Evolutionary conservation across 139 green algal genomes (phyloP).

Genomic region (Trebouxia sp.): DNA sequence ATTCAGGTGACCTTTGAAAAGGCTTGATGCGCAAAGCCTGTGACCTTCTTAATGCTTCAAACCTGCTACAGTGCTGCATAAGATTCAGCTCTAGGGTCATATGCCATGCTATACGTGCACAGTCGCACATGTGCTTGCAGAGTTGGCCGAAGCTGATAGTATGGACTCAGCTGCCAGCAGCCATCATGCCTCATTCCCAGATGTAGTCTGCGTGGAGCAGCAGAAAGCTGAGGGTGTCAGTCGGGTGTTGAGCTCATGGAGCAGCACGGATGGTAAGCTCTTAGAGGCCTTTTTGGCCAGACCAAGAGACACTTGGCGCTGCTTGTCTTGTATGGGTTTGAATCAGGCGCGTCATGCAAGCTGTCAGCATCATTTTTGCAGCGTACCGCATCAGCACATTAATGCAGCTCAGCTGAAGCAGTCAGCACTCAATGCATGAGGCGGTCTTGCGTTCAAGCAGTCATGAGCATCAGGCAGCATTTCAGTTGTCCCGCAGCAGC

Average conservation of each 20-base stretch:
- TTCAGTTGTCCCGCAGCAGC: too few relatives aligned
- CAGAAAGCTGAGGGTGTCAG: slow-evolving; percentile 26
- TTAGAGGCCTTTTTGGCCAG: background rate
- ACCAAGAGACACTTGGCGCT: too few relatives aligned
- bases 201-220: slow-evolving; percentile 5
- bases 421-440: background rate
- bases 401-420: background rate
- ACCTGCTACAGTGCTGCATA: background rate
- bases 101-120: background rate
- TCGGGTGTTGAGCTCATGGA: background rate
- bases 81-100: background rate
- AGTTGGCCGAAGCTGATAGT: background rate
- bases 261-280: background rate
- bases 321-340: too few relatives aligned
- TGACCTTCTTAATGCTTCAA: background rate
- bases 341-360: too few relatives aligned
- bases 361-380: background rate
- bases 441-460: background rate
- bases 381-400: background rate
- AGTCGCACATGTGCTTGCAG: background rate
- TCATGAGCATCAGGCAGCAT: too few relatives aligned
- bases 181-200: background rate
- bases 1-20: background rate
- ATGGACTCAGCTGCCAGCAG: background rate
- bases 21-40: background rate